These are phyloP conservation scores for Cordyceps cateniannulata DNA, from an alignment of 2,329 filamentous ascomycete genomes.

Conservation along the genomic window DNA sequence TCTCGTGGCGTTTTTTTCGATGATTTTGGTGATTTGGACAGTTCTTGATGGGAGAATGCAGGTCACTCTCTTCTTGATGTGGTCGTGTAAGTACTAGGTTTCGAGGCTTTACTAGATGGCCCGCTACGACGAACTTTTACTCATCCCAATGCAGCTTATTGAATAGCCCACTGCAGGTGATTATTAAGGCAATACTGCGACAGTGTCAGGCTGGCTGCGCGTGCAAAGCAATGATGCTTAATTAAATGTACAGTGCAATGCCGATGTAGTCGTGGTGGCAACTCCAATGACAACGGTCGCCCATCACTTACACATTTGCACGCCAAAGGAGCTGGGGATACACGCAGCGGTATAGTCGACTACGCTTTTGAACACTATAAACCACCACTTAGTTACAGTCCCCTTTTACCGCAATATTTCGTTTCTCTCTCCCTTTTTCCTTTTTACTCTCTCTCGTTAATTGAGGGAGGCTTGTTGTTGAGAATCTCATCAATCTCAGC, in stretches of 20 bases:
- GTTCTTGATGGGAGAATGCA: not conserved
- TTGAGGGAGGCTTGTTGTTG: conserved; percentile 48
- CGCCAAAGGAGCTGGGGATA: not conserved
- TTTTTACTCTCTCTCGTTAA: conserved; percentile 28
- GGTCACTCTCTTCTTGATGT: not conserved
- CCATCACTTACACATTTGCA: not conserved
- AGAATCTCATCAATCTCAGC: conserved; percentile 53
- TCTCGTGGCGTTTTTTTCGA: not conserved
- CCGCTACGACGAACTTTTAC: not conserved
- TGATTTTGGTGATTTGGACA: not conserved
- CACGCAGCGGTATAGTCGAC: no score
- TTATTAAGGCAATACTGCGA: not conserved
- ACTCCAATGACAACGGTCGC: not conserved
- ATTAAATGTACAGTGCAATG: not conserved
- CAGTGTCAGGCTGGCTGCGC: not conserved
- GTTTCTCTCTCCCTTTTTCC: not conserved
- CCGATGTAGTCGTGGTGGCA: not conserved
- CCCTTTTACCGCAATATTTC: not conserved
- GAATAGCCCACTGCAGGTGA: not conserved
- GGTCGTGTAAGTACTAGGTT: not conserved
- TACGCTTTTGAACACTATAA: not conserved
- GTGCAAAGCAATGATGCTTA: not conserved
- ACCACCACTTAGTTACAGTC: not conserved
- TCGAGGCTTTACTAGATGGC: not conserved
- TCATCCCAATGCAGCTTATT: not conserved